phyloP scores from a whole-genome alignment of 306 rosid species.

The Castanospermum australe region DNA sequence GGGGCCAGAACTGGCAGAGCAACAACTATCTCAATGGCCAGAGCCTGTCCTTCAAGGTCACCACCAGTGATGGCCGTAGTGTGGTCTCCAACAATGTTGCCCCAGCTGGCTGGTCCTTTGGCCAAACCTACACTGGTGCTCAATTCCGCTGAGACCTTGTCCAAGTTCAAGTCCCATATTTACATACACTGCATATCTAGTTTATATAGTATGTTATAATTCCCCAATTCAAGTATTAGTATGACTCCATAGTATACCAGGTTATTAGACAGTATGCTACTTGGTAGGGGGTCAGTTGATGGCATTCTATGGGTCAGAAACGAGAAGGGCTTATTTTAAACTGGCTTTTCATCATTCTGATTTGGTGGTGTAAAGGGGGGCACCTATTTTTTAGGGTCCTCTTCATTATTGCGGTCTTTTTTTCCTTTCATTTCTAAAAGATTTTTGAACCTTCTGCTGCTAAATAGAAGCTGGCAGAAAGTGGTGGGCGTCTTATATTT shows the following conservation, averaged over 20 bases:
- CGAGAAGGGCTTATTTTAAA: constrained; percentile 65
- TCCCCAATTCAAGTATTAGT: constrained; percentile 24
- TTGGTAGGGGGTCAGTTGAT: constrained; percentile 11
- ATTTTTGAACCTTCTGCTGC: constrained; percentile 34
- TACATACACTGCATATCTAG: neutral
- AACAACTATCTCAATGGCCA: constrained; percentile 88
- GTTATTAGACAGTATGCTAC: constrained; percentile 75
- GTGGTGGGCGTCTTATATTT: neutral
- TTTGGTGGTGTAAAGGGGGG: constrained; percentile 18
- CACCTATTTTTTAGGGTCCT: constrained; percentile 35
- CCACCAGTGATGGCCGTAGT: constrained; percentile 76
- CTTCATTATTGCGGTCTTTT: constrained; percentile 28
- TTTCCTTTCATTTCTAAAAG: neutral
- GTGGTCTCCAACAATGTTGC: constrained; percentile 76
- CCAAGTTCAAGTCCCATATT: neutral
- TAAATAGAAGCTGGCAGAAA: constrained; percentile 38
- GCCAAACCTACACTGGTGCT: constrained; percentile 88
- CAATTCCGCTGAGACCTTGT: constrained; percentile 58
- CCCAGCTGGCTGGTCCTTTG: constrained; percentile 88
- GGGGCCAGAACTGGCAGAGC: constrained; percentile 99
- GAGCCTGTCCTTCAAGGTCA: constrained; percentile 84
- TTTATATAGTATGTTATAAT: neutral
- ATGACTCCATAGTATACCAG: constrained; percentile 65
- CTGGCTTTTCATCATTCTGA: constrained; percentile 52
- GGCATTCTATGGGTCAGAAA: constrained; percentile 42